These are phyloP conservation scores for Vicia sativa DNA, from an alignment of 306 rosid species.

Conservation along the genomic window DNA sequence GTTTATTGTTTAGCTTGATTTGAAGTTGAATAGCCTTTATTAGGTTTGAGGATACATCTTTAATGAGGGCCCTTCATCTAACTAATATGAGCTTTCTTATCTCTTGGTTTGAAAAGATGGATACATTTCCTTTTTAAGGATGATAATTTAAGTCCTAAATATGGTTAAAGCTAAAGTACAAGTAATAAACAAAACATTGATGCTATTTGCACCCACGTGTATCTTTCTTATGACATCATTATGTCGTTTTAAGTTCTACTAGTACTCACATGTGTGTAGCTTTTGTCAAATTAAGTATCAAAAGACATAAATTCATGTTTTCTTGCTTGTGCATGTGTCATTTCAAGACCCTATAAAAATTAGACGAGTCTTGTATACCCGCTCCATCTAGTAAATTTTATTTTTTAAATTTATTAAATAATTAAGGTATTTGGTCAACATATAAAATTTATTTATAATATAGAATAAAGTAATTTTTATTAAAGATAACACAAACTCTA, in stretches of 20 bases:
- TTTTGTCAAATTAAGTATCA: slow-evolving; percentile 1
- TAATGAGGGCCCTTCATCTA: slow-evolving; percentile 45
- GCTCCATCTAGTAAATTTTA: too few species aligned
- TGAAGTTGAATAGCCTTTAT: slow-evolving; percentile 24
- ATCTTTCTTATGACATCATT: slow-evolving; percentile 23
- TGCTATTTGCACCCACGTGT: slow-evolving; percentile 29
- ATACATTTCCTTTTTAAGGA: slow-evolving; percentile 23
- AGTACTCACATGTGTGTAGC: slow-evolving; percentile 1
- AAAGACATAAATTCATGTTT: not conserved
- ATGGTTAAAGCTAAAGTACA: slow-evolving; percentile 18
- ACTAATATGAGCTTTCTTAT: slow-evolving; percentile 28
- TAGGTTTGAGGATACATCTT: slow-evolving; percentile 41
- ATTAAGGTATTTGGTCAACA: too few species aligned
- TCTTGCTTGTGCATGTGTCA: not conserved
- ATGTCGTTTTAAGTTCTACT: slow-evolving; percentile 23
- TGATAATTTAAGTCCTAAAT: slow-evolving; percentile 23
- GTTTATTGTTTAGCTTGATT: slow-evolving; percentile 25
- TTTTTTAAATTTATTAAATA: too few species aligned
- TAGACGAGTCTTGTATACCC: not conserved
- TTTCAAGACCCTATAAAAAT: not conserved
- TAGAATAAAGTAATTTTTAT: too few species aligned
- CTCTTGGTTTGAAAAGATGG: slow-evolving; percentile 38
- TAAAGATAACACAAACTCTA: not conserved
- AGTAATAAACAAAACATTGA: slow-evolving; percentile 15
- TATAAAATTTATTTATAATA: too few species aligned